Conservation (phyloP, 768 basidiomycete genomes). For the Lentinula boryana region DNA sequence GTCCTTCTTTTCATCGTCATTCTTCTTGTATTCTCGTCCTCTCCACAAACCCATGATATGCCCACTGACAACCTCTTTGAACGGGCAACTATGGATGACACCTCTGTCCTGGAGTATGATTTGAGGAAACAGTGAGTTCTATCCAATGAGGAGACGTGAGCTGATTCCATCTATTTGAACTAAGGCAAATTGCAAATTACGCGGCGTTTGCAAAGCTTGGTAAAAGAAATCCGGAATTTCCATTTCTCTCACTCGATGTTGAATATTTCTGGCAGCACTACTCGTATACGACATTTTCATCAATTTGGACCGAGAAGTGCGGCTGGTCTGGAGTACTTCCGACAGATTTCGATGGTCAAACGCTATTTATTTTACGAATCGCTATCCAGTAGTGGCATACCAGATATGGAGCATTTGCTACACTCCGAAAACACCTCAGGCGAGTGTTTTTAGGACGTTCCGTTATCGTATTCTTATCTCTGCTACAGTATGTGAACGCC, state of each 20-base stretch:
- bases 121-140: not conserved
- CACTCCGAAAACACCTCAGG: not conserved
- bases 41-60: not conserved
- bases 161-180: not conserved
- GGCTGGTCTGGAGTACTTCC: not conserved
- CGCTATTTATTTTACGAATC: not conserved
- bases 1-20: not conserved
- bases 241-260: not conserved
- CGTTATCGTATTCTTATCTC: too few species aligned
- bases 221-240: not conserved
- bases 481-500: not conserved
- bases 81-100: not conserved
- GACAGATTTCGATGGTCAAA: not conserved
- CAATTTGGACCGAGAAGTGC: not conserved
- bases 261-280: not conserved
- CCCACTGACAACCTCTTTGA: not conserved
- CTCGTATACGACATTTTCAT: not conserved
- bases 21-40: not conserved
- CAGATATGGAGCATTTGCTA: not conserved
- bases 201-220: not conserved
- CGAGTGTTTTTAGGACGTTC: not conserved
- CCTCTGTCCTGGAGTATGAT: not conserved
- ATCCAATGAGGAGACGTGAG: not conserved
- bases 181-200: not conserved
- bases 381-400: not conserved